Evolutionary conservation across 1,139 yeast species (phyloP).

Genomic region (Blastobotrys illinoisensis): DNA sequence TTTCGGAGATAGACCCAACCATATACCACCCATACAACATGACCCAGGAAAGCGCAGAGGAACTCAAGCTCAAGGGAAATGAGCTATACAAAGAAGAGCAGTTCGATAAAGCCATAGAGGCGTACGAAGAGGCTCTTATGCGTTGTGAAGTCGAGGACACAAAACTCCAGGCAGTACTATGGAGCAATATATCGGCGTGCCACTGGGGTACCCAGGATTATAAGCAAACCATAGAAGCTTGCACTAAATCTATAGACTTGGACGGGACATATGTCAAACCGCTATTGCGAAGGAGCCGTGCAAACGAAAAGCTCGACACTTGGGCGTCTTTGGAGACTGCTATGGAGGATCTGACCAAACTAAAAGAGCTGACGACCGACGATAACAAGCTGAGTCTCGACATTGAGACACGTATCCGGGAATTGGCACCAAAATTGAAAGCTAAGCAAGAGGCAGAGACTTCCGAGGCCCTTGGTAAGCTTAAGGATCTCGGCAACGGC

Average conservation of each 20-base stretch:
- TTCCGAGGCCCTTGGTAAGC: slow-evolving; percentile 26
- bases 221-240: slow-evolving; percentile 64
- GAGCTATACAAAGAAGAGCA: slow-evolving; percentile 46
- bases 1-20: no score
- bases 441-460: slow-evolving; percentile 26
- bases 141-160: slow-evolving; percentile 30
- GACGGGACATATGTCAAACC: slow-evolving; percentile 63
- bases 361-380: slow-evolving; percentile 7
- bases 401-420: slow-evolving; percentile 2
- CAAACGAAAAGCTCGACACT: slow-evolving; percentile 38
- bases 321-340: slow-evolving; percentile 27
- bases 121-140: slow-evolving; percentile 61
- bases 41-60: slow-evolving; percentile 20
- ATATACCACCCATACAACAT: background rate
- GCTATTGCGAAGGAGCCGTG: slow-evolving; percentile 61
- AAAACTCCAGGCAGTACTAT: slow-evolving; percentile 55
- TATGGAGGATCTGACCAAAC: slow-evolving; percentile 21
- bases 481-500: slow-evolving; percentile 30
- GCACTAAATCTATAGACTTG: slow-evolving; percentile 53
- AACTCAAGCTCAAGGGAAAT: slow-evolving; percentile 60
- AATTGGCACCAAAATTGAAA: slow-evolving; percentile 18
- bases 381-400: slow-evolving; percentile 7
- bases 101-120: slow-evolving; percentile 54
- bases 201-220: slow-evolving; percentile 67
- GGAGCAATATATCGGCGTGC: slow-evolving; percentile 74